phyloP scores from a whole-genome alignment of 805 yeast species.

The Komagataella pastoris region DNA sequence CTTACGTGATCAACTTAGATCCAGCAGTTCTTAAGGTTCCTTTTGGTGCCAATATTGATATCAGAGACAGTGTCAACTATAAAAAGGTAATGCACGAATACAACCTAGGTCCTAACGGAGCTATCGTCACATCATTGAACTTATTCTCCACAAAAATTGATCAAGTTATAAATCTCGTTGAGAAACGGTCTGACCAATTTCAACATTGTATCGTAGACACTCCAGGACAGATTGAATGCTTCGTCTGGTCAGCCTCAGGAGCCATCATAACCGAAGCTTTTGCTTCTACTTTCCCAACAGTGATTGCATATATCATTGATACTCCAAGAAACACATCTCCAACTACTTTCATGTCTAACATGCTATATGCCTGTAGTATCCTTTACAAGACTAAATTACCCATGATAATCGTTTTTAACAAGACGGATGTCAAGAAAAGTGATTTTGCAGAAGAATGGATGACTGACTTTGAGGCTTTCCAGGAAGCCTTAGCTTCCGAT shows the following conservation, averaged over 20 bases:
- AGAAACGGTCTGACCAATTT: conserved; percentile 49
- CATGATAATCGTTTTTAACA: conserved; percentile 92
- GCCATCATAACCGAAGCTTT: conserved; percentile 92
- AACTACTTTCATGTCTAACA: conserved; percentile 93
- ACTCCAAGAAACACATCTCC: conserved; percentile 93
- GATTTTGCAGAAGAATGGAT: conserved; percentile 93
- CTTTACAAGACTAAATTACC: conserved; percentile 93
- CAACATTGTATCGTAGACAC: conserved; percentile 83
- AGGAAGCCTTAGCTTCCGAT: conserved; percentile 55
- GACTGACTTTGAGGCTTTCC: conserved; percentile 91
- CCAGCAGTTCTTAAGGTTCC: conserved; percentile 96
- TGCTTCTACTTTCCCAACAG: conserved; percentile 92
- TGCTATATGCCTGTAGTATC: conserved; percentile 96
- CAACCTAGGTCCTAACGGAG: conserved; percentile 95
- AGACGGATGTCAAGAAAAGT: conserved; percentile 78
- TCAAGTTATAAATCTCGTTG: conserved; percentile 79
- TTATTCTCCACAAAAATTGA: conserved; percentile 91
- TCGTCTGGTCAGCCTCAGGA: conserved; percentile 97
- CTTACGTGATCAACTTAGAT: conserved; percentile 88
- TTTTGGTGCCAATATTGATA: conserved; percentile 87
- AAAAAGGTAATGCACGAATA: conserved; percentile 94
- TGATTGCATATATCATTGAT: conserved; percentile 90
- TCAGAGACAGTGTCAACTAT: conserved; percentile 90
- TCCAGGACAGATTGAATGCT: conserved; percentile 98
- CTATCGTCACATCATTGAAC: conserved; percentile 89